Percentiles rank a stretch among this genome's conserved stretches.
Evolutionary conservation across 2,329 filamentous ascomycete genomes (phyloP).

Genomic region (Uncinocarpus reesii): DNA sequence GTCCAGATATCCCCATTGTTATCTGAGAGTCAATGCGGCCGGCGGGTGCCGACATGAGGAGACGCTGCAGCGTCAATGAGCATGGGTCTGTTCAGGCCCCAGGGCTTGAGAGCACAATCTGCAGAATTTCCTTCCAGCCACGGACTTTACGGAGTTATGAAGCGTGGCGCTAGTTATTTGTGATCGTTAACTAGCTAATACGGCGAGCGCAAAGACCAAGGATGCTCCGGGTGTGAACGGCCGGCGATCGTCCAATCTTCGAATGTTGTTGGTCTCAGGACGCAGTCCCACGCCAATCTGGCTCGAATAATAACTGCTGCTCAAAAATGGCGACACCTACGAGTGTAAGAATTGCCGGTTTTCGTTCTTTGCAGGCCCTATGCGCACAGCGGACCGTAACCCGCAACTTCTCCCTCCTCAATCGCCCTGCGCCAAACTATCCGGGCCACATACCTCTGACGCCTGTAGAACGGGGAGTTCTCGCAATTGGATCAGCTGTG

Average conservation of each 20-base stretch:
- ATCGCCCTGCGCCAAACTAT: constrained; percentile 78
- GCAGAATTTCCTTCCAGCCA: neutral
- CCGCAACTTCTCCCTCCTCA: constrained; percentile 66
- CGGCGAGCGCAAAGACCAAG: neutral
- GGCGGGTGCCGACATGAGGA: too few relatives aligned
- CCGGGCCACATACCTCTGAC: constrained; percentile 87
- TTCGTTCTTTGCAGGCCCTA: neutral
- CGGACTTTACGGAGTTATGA: constrained; percentile 5
- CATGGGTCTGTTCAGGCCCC: neutral
- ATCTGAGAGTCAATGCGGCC: too few relatives aligned
- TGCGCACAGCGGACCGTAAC: constrained; percentile 5
- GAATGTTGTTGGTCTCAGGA: neutral
- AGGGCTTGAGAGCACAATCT: neutral
- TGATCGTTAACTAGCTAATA: neutral
- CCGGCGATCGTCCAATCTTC: neutral
- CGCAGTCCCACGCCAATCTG: neutral
- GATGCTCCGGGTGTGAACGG: neutral
- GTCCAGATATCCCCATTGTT: neutral
- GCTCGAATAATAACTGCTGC: too few relatives aligned
- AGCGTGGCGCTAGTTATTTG: neutral
- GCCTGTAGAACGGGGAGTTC: constrained; percentile 58
- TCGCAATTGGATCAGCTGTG: constrained; percentile 54
- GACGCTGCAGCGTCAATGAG: too few relatives aligned
- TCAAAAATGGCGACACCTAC: constrained; percentile 2
- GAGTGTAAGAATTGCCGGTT: neutral